phyloP scores from a whole-genome alignment of 129 eudicot species.

The Dittrichia graveolens region DNA sequence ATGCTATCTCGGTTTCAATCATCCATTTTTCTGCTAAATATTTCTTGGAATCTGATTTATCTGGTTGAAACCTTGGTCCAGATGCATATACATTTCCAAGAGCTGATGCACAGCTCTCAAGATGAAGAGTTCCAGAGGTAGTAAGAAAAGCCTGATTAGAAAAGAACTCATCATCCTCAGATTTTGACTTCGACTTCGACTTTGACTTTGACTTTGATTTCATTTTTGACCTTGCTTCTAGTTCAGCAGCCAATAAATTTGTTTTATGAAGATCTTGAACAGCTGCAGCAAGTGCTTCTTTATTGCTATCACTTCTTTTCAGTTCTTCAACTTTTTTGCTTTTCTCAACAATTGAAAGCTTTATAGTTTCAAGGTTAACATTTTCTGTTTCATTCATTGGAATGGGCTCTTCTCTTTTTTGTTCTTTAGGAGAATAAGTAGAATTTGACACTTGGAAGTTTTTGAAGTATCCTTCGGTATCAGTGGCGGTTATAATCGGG shows the following conservation, averaged over 20 bases:
- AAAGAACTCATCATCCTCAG: slow-evolving; percentile 55
- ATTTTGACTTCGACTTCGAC: slow-evolving; percentile 31
- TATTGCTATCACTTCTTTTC: slow-evolving; percentile 67
- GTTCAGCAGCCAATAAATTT: slow-evolving; percentile 48
- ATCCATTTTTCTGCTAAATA: slow-evolving; percentile 77
- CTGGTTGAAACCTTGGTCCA: slow-evolving; percentile 79
- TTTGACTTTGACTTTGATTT: slow-evolving; percentile 39
- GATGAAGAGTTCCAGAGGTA: slow-evolving; percentile 73
- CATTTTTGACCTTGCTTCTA: slow-evolving; percentile 54
- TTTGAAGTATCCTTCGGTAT: slow-evolving; percentile 52
- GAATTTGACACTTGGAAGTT: slow-evolving; percentile 67
- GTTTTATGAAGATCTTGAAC: slow-evolving; percentile 68
- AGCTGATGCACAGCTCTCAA: slow-evolving; percentile 86
- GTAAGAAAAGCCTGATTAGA: slow-evolving; percentile 61
- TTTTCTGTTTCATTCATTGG: slow-evolving; percentile 38
- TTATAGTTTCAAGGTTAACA: slow-evolving; percentile 51
- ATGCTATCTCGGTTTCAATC: slow-evolving; percentile 83
- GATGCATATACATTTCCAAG: slow-evolving; percentile 89
- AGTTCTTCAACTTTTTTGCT: slow-evolving; percentile 66
- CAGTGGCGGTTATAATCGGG: slow-evolving; percentile 69
- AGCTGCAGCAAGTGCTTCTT: slow-evolving; percentile 77
- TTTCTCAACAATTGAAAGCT: slow-evolving; percentile 67
- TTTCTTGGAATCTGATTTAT: slow-evolving; percentile 58
- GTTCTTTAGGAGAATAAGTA: slow-evolving; percentile 30
- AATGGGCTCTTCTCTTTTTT: slow-evolving; percentile 26